phyloP scores from a whole-genome alignment of 2,329 filamentous ascomycete species.

The Botrytis hyacinthi region DNA sequence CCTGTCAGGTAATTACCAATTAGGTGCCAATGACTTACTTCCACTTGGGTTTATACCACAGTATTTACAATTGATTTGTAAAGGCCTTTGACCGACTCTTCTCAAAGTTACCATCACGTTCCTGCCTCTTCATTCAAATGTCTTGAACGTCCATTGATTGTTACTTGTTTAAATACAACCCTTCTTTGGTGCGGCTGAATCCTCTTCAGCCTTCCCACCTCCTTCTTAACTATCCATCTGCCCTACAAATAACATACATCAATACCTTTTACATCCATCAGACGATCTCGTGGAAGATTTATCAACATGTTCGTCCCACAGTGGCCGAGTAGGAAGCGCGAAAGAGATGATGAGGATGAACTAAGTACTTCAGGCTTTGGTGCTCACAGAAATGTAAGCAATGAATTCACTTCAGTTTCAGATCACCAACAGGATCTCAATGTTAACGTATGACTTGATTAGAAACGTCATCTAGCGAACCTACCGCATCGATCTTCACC shows the following conservation, averaged over 20 bases:
- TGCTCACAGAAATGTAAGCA: conserved; percentile 36
- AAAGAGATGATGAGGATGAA: conserved; percentile 36
- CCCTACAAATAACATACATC: neutral
- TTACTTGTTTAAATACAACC: neutral
- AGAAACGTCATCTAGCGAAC: conserved; percentile 38
- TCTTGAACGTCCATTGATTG: neutral
- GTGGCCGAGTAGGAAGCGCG: conserved; percentile 33
- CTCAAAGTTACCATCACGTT: neutral
- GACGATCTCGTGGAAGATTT: neutral
- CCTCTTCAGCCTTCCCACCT: neutral
- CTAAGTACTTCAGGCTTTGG: conserved; percentile 32
- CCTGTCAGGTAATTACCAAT: neutral
- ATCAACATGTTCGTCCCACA: conserved; percentile 11
- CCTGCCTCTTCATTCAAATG: neutral
- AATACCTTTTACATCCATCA: neutral
- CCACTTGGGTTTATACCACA: neutral
- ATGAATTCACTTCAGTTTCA: neutral
- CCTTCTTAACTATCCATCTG: neutral
- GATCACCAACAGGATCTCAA: neutral
- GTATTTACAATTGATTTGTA: neutral
- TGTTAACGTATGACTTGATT: conserved; percentile 17
- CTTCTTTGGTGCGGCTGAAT: neutral
- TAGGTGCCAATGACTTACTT: neutral
- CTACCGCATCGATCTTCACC: conserved; percentile 35
- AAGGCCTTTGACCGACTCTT: neutral